Base-by-base conservation (phyloP, 2,329 filamentous ascomycete species). In the Colletotrichum scovillei region DNA sequence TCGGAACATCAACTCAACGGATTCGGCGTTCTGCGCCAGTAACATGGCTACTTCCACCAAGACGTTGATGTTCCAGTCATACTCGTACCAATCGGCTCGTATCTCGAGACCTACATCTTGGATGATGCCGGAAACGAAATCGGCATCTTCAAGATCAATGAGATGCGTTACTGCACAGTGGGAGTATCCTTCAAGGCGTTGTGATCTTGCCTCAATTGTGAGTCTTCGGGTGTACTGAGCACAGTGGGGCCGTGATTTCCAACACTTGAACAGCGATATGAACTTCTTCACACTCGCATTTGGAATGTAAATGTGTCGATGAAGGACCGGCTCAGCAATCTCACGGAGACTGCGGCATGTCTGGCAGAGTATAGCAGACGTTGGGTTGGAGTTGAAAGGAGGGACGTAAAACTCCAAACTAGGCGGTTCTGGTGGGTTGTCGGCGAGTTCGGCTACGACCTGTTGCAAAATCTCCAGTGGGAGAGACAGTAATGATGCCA, bases 401-500 rank as follows among this genome's bases (percentile, higher is more conserved):
- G 19, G 16, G 19, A 49, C 42, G 2, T 4, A 32, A 9, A 3
- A 22, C 7, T 22, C 4, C 35, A 1, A 26, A 3, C 4, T 30
- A 4, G 59, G 26, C 22, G 59, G 38, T 19, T 30, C 38, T 24
- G 64, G 64, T 12, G 38, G 19, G 12, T 22, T 28, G 12, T 46
- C 46, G 4, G 26, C 11, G 7, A 68, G 22, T 19, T 32, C 32
- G 35, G 57, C 49, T 8, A 72, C 30, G 52, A 72, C 64, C 14
- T 69, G 32, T 24, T 72, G 22, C 28, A 68, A 58, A 26, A 72
- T 49, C 65, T 72, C 69, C n/a, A 38, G 42, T 9, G 69, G 69
- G 6, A 72, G 69, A n/a, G 42, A 56, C 11, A 63, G 65, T 19
- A 72, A 35, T 4, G 65, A 63, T 12, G 58, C 53, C 69, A 69